These are phyloP conservation scores for Myxozyma udenii DNA, from an alignment of 805 yeast genomes.

Conservation along the genomic window DNA sequence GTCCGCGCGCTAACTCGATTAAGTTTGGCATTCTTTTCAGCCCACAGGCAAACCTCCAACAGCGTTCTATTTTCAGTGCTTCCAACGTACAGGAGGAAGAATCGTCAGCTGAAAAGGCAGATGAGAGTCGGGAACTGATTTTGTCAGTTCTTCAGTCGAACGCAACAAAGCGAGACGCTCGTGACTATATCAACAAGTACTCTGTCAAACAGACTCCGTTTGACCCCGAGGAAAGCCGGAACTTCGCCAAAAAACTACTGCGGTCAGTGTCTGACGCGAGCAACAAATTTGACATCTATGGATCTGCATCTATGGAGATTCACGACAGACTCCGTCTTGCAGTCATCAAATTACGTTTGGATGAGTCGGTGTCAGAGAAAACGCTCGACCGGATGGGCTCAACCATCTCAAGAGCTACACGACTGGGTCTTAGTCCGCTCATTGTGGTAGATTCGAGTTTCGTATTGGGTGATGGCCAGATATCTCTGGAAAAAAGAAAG, in stretches of 20 bases:
- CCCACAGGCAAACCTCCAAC: too few species aligned
- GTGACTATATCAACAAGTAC: constrained; percentile 72
- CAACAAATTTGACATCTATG: constrained; percentile 37
- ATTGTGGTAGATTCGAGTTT: constrained; percentile 53
- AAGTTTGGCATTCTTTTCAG: too few species aligned
- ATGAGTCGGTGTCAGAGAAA: constrained; percentile 38
- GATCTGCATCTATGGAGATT: constrained; percentile 36
- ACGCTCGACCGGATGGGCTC: constrained; percentile 51
- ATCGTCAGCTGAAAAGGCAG: constrained; percentile 2
- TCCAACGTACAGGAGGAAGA: constrained; percentile 4
- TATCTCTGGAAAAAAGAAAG: constrained; percentile 16
- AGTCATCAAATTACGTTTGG: constrained; percentile 50
- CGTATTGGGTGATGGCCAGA: constrained; percentile 4
- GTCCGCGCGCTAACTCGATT: too few species aligned
- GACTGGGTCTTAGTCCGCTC: constrained; percentile 72
- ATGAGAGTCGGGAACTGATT: constrained; percentile 51
- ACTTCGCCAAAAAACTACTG: constrained; percentile 37
- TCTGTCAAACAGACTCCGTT: constrained; percentile 42
- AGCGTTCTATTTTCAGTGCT: too few species aligned
- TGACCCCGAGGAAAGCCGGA: constrained; percentile 34
- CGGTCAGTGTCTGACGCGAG: constrained; percentile 30
- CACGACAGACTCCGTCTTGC: constrained; percentile 47
- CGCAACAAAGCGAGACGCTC: constrained; percentile 90
- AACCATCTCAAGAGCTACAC: constrained; percentile 53
- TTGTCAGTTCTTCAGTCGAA: constrained; percentile 81